A percentile compares a stretch with the other conserved stretches of the same genome.
phyloP scores from a whole-genome alignment of 1,284 basidiomycete species.

The Ustilago loliicola region DNA sequence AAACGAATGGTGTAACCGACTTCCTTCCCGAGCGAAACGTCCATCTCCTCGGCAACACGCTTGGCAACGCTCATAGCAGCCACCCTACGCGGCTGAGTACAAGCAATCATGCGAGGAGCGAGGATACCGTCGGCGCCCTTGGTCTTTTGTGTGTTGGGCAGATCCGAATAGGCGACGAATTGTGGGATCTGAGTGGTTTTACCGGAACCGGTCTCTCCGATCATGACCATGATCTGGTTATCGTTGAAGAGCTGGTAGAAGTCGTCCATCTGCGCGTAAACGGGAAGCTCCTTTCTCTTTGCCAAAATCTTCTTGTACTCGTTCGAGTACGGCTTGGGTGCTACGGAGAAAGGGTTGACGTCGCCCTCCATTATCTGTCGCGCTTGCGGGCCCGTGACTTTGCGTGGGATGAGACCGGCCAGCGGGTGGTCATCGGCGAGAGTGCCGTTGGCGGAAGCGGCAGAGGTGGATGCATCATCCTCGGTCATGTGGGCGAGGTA shows the following conservation, averaged over 20 bases:
- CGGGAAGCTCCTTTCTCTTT: conserved; percentile 87
- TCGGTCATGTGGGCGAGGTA: conserved; percentile 61
- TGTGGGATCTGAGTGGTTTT: conserved; percentile 99
- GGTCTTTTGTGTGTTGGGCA: conserved; percentile 77
- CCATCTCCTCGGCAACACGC: conserved; percentile 98
- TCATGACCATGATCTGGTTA: conserved; percentile 93
- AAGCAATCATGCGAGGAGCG: conserved; percentile 90
- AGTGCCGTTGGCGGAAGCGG: conserved; percentile 17
- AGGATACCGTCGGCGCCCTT: conserved; percentile 67
- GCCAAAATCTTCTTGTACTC: conserved; percentile 90
- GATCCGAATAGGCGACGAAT: conserved; percentile 92
- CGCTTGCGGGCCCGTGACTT: conserved; percentile 81
- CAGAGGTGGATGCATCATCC: conserved; percentile 26
- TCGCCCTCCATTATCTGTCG: conserved; percentile 83
- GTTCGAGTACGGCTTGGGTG: conserved; percentile 78
- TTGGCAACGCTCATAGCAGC: conserved; percentile 98
- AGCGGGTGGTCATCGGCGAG: conserved; percentile 74
- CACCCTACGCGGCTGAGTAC: conserved; percentile 96
- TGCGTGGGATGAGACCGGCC: conserved; percentile 82
- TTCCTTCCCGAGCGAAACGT: conserved; percentile 90
- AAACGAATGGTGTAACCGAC: conserved; percentile 99
- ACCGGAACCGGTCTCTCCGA: conserved; percentile 97
- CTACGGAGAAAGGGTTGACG: conserved; percentile 81
- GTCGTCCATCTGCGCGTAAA: conserved; percentile 91
- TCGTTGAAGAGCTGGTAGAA: conserved; percentile 88